Evolutionary conservation across 306 rosid genomes (phyloP).

Genomic region (Ammopiptanthus mongolicus): DNA sequence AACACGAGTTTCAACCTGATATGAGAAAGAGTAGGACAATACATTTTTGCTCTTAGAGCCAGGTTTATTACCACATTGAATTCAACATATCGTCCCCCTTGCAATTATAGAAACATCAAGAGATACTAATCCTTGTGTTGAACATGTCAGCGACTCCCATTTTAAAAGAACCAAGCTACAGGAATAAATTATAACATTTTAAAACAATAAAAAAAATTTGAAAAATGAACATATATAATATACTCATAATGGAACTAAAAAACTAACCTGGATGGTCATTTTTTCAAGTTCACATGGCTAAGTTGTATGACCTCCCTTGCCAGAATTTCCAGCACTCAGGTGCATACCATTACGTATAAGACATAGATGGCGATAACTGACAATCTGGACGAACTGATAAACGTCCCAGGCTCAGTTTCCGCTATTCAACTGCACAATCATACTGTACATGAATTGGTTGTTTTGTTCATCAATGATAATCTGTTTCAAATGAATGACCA

Average conservation of each 20-base stretch:
- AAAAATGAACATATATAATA: not conserved
- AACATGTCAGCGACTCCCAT: not conserved
- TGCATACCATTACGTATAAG: not conserved
- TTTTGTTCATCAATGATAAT: not conserved
- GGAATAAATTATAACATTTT: not conserved
- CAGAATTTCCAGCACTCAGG: not conserved
- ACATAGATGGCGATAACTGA: not conserved
- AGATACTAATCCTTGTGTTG: not conserved
- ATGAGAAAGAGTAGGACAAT: not conserved
- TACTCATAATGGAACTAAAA: not conserved
- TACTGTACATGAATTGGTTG: not conserved
- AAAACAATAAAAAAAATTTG: not conserved
- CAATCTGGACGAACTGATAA: not conserved
- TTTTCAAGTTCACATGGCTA: not conserved
- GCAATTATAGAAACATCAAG: not conserved
- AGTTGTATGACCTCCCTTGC: not conserved
- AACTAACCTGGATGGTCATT: not conserved
- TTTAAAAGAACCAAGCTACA: slow-evolving; percentile 4
- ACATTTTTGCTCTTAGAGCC: not conserved
- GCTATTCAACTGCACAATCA: not conserved
- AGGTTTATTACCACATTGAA: slow-evolving; percentile 70
- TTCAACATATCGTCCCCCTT: slow-evolving; percentile 86
- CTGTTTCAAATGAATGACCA: slow-evolving; percentile 16
- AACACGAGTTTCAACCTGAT: not conserved
- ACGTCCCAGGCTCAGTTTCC: not conserved